A percentile compares a stretch with the other conserved stretches of the same genome.
Evolutionary conservation across 257 asterid genomes (phyloP).

Genomic region (Lithospermum erythrorhizon): DNA sequence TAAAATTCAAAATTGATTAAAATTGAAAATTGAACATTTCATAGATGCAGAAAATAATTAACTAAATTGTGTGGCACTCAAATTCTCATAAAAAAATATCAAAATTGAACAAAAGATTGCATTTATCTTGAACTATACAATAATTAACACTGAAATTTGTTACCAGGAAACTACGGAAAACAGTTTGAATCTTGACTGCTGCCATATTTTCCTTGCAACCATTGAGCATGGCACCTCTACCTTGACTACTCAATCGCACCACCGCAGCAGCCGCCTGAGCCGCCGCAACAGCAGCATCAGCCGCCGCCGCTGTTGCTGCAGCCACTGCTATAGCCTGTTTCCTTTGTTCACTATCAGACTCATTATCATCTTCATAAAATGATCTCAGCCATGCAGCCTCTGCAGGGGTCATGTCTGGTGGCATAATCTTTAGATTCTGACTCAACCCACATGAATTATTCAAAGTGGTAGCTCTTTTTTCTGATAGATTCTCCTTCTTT

Average conservation of each 20-base stretch:
- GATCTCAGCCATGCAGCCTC: conserved; percentile 80
- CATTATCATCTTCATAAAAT: conserved; percentile 20
- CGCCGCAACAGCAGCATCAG: conserved; percentile 47
- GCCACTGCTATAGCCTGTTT: conserved; percentile 91
- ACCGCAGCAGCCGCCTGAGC: conserved; percentile 74
- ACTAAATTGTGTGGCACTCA: too few species aligned
- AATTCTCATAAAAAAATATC: too few species aligned
- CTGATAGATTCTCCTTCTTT: neutral
- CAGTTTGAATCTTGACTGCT: neutral
- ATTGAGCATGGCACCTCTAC: conserved; percentile 26
- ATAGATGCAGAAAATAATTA: too few species aligned
- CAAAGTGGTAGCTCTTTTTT: too few species aligned
- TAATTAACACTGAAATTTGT: neutral
- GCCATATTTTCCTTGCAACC: neutral
- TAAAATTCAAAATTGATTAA: too few species aligned
- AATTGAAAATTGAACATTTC: too few species aligned
- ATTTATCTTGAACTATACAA: too few species aligned
- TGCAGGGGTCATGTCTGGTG: conserved; percentile 64
- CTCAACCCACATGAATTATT: too few species aligned
- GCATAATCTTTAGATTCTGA: conserved; percentile 22
- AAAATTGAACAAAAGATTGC: too few species aligned
- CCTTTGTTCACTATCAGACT: conserved; percentile 45
- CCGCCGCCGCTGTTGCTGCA: conserved; percentile 28
- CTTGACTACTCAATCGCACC: conserved; percentile 63
- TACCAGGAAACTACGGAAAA: conserved; percentile 2